Percentiles rank a stretch among this genome's conserved stretches.
These are phyloP conservation scores for Barbarea vulgaris DNA, from an alignment of 345 rosid genomes.

Conservation along the genomic window DNA sequence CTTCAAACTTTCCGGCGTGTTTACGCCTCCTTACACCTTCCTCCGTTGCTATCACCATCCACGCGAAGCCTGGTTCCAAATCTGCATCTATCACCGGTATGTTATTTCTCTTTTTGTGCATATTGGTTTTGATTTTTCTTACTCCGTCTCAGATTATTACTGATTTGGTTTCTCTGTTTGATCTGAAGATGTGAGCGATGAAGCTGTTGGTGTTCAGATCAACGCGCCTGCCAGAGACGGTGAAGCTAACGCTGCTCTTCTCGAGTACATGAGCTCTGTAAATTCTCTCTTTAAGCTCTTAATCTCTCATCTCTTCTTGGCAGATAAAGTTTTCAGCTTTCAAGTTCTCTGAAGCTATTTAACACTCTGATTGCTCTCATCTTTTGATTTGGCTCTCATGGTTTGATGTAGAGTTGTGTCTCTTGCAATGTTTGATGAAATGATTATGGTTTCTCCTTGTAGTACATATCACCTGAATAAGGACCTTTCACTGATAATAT, in stretches of 20 bases:
- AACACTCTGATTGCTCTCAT: neutral
- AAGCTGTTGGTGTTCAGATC: slow-evolving; percentile 82
- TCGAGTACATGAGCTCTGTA: slow-evolving; percentile 87
- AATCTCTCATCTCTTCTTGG: neutral
- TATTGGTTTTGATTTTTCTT: neutral
- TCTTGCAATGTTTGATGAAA: slow-evolving; percentile 8
- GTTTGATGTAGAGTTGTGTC: slow-evolving; percentile 3
- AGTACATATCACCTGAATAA: neutral
- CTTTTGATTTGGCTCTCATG: neutral
- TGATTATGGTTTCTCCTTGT: neutral
- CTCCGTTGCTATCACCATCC: slow-evolving; percentile 86
- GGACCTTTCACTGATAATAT: neutral
- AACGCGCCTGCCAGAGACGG: slow-evolving; percentile 96
- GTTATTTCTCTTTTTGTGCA: neutral
- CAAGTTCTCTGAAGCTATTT: neutral
- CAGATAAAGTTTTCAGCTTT: neutral
- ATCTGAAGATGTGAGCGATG: slow-evolving; percentile 70
- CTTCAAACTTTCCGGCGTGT: slow-evolving; percentile 57
- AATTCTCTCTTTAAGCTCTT: slow-evolving; percentile 20
- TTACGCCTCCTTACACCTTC: slow-evolving; percentile 65
- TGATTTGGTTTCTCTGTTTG: slow-evolving; percentile 6
- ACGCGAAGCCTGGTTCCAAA: slow-evolving; percentile 97
- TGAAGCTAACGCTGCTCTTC: slow-evolving; percentile 88
- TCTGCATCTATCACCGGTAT: slow-evolving; percentile 83
- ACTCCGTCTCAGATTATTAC: neutral